phyloP scores from a whole-genome alignment of 371 early-diverging fungal species.

The Mycotypha africana region DNA sequence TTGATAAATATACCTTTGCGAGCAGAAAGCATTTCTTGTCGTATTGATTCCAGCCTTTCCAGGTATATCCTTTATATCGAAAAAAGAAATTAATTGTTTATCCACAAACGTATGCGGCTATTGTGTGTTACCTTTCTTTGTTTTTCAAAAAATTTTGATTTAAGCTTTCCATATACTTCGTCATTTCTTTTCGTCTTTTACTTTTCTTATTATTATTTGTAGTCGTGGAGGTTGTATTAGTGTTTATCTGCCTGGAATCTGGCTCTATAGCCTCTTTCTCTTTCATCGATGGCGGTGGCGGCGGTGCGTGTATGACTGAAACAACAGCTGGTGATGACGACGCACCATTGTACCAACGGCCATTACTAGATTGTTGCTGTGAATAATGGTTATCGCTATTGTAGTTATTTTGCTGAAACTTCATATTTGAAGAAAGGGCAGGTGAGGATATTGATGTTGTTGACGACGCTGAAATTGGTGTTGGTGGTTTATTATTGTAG shows the following conservation, averaged over 20 bases:
- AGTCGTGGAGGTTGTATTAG: no score
- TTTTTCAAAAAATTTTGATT: slow-evolving; percentile 37
- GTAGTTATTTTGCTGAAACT: no score
- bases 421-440: no score
- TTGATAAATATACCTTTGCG: slow-evolving; percentile 16
- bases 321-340: no score
- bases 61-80: slow-evolving; percentile 22
- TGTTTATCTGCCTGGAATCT: no score
- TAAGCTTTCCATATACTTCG: slow-evolving; percentile 27
- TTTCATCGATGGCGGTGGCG: no score
- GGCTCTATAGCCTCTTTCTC: no score
- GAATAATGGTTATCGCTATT: no score
- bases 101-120: not conserved
- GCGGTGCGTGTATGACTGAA: no score
- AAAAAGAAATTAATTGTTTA: not conserved
- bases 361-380: no score
- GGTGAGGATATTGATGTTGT: slow-evolving; percentile 1
- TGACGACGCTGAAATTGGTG: not conserved
- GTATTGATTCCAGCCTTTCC: slow-evolving; percentile 22
- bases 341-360: no score
- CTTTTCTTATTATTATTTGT: slow-evolving; percentile 26
- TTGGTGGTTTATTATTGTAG: not conserved
- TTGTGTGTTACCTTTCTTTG: slow-evolving; percentile 27
- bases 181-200: slow-evolving; percentile 34
- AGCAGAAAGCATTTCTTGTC: slow-evolving; percentile 26